Evolutionary conservation across 2,329 filamentous ascomycete species (phyloP).

Genomic region (Arthrobotrys sinensis): DNA sequence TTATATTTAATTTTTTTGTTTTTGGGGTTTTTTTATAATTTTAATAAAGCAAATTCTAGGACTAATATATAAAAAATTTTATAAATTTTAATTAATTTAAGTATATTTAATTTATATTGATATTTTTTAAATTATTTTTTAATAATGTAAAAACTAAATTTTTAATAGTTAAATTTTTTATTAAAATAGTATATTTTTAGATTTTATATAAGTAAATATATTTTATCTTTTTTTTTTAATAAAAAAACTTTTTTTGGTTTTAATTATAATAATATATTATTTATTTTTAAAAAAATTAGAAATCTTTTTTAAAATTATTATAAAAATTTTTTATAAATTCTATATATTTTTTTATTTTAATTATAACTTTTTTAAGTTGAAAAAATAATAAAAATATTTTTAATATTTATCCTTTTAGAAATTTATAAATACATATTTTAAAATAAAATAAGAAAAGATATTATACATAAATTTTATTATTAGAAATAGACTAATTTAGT

Average conservation of each 20-base stretch:
- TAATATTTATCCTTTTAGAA: conserved; percentile 11
- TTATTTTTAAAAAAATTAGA: too few species aligned
- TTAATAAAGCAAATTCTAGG: too few species aligned
- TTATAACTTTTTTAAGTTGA: conserved; percentile 16
- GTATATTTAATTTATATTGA: neutral
- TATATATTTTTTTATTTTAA: conserved; percentile 32
- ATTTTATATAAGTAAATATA: neutral
- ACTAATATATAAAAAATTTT: conserved; percentile 18
- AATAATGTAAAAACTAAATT: conserved; percentile 7
- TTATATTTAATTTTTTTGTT: too few species aligned
- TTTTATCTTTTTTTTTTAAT: neutral
- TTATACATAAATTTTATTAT: conserved; percentile 23
- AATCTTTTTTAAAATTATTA: too few species aligned
- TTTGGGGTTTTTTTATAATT: too few species aligned
- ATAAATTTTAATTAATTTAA: neutral
- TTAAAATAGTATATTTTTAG: conserved; percentile 15
- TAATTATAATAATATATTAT: too few species aligned
- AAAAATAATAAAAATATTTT: conserved; percentile 23
- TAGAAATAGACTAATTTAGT: neutral
- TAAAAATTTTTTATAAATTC: conserved; percentile 9
- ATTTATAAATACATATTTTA: conserved; percentile 29
- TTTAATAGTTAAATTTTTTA: too few species aligned
- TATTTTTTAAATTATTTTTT: conserved; percentile 22
- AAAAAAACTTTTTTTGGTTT: too few species aligned
- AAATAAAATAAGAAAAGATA: conserved; percentile 16